phyloP scores from a whole-genome alignment of 331 rosid species.

The Rosa hybrid region DNA sequence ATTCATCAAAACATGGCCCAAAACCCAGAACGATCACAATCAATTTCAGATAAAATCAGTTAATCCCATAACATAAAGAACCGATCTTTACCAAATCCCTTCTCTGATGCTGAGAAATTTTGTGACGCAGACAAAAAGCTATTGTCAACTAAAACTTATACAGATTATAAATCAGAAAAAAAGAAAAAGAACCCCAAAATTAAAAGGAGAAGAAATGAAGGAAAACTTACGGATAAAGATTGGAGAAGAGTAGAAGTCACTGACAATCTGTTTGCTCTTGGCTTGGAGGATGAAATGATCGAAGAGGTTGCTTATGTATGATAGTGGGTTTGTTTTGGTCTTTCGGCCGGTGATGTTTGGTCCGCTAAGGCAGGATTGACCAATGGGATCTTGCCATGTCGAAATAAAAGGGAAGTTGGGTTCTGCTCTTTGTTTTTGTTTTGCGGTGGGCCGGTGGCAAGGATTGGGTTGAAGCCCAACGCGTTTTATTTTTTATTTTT shows the following conservation, averaged over 20 bases:
- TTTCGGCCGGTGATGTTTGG: constrained; percentile 6
- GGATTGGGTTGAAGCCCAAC: not conserved
- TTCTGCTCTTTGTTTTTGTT: not conserved
- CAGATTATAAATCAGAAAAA: too few relatives aligned
- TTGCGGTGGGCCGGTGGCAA: not conserved
- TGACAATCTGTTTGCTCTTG: not conserved
- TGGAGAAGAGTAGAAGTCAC: constrained; percentile 6
- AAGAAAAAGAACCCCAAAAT: not conserved
- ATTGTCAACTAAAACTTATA: not conserved
- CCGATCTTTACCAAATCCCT: not conserved
- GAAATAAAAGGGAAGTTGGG: not conserved
- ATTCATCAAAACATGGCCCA: not conserved
- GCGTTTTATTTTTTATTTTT: too few relatives aligned
- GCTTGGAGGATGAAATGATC: not conserved
- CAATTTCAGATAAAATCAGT: not conserved
- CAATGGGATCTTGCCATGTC: not conserved
- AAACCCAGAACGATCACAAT: constrained; percentile 9
- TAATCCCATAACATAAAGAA: not conserved
- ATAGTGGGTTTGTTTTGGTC: constrained; percentile 7
- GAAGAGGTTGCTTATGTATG: not conserved
- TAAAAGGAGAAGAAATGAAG: not conserved
- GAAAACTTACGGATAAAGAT: constrained; percentile 8
- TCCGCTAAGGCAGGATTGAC: not conserved
- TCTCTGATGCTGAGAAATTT: not conserved
- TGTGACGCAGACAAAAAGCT: not conserved